A percentile compares a stretch with the other conserved stretches of the same genome.
Conservation (phyloP, 805 yeast genomes). For the Ogataea glucozyma region DNA sequence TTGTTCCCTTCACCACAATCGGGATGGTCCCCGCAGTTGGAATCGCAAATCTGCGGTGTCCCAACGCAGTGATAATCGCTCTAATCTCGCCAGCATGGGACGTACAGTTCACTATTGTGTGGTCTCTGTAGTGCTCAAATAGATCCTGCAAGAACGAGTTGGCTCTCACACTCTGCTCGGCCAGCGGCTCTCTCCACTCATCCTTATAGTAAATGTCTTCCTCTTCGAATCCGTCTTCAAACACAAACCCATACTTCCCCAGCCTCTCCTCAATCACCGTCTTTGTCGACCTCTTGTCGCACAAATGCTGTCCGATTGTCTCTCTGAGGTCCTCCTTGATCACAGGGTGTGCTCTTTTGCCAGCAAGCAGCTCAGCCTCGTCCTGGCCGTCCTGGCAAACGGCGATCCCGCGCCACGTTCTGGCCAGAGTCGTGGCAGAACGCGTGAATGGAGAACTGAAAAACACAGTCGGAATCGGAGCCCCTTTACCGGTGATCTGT, state of each 20-base stretch:
- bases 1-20: conserved; percentile 49
- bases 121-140: conserved; percentile 37
- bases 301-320: conserved; percentile 58
- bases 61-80: conserved; percentile 49
- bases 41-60: conserved; percentile 58
- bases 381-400: conserved; percentile 28
- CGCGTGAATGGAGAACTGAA: conserved; percentile 67
- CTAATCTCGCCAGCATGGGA: conserved; percentile 65
- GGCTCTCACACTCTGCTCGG: conserved; percentile 52
- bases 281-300: conserved; percentile 56
- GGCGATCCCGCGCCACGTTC: conserved; percentile 50
- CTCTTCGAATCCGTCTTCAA: conserved; percentile 48
- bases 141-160: conserved; percentile 45
- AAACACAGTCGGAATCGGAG: conserved; percentile 56
- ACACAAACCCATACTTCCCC: conserved; percentile 42
- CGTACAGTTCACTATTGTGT: conserved; percentile 46
- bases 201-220: conserved; percentile 48
- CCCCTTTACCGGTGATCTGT: conserved; percentile 47
- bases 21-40: conserved; percentile 70
- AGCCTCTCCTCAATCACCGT: conserved; percentile 41
- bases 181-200: conserved; percentile 48
- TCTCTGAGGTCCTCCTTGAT: conserved; percentile 56
- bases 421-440: conserved; percentile 54
- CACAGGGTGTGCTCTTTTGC: conserved; percentile 26
- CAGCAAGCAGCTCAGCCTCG: conserved; percentile 16